These are phyloP conservation scores for Spathaspora passalidarum DNA, from an alignment of 805 yeast species.

Conservation along the genomic window DNA sequence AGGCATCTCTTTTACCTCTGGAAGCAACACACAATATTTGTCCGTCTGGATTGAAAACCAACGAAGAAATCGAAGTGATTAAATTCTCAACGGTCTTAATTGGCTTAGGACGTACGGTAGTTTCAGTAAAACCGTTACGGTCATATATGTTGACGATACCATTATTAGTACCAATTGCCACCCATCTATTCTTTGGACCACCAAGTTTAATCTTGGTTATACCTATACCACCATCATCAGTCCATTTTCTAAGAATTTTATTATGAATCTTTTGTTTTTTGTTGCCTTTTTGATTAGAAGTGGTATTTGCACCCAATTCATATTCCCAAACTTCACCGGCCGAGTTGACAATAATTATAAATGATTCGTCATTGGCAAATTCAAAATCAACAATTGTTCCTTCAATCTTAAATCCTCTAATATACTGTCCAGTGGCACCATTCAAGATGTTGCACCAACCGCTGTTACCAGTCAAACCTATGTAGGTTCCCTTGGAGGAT, in stretches of 20 bases:
- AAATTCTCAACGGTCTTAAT: slow-evolving; percentile 69
- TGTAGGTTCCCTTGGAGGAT: slow-evolving; percentile 66
- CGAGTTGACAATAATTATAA: slow-evolving; percentile 58
- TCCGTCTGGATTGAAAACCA: slow-evolving; percentile 81
- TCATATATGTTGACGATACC: slow-evolving; percentile 92
- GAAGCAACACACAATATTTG: slow-evolving; percentile 86
- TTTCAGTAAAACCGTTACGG: slow-evolving; percentile 26
- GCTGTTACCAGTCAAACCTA: slow-evolving; percentile 77
- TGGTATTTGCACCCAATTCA: slow-evolving; percentile 17
- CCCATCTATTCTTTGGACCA: slow-evolving; percentile 67
- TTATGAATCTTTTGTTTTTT: slow-evolving; percentile 19
- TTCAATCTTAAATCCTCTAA: slow-evolving; percentile 83
- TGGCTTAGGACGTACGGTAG: slow-evolving; percentile 40
- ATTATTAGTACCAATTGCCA: slow-evolving; percentile 84
- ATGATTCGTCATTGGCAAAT: slow-evolving; percentile 49
- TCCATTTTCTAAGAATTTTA: slow-evolving; percentile 66
- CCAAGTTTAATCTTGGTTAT: slow-evolving; percentile 75
- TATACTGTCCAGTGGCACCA: slow-evolving; percentile 80
- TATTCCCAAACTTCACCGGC: slow-evolving; percentile 93
- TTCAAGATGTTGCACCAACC: slow-evolving; percentile 90
- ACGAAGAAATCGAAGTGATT: slow-evolving; percentile 71
- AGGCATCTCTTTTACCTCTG: slow-evolving; percentile 79
- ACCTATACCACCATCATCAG: slow-evolving; percentile 82
- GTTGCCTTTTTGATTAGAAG: slow-evolving; percentile 18
- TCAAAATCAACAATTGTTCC: slow-evolving; percentile 82